phyloP scores from a whole-genome alignment of 2,329 filamentous ascomycete species.

The Fusarium odoratissimum region DNA sequence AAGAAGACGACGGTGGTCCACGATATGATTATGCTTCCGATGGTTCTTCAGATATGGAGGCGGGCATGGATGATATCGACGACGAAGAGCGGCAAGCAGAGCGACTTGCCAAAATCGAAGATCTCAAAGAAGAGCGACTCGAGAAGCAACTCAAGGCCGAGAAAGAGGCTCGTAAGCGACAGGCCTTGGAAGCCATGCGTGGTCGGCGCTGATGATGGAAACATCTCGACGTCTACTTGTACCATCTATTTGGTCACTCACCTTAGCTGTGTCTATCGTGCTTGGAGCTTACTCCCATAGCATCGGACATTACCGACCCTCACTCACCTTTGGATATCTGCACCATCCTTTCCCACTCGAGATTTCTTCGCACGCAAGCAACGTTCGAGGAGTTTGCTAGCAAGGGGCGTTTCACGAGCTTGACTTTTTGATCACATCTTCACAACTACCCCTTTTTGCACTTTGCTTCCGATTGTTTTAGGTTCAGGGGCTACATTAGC shows the following conservation, averaged over 20 bases:
- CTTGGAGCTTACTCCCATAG: not conserved
- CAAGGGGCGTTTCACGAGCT: constrained; percentile 33
- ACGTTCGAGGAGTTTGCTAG: constrained; percentile 36
- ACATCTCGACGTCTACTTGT: not conserved
- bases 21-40: constrained; percentile 71
- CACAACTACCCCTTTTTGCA: constrained; percentile 4
- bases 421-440: constrained; percentile 13
- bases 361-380: constrained; percentile 23
- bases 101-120: constrained; percentile 72
- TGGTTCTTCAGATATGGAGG: constrained; percentile 82
- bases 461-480: constrained; percentile 18
- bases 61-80: constrained; percentile 78
- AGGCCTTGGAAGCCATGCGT: constrained; percentile 53
- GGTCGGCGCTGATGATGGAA: constrained; percentile 45
- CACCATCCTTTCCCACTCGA: not conserved
- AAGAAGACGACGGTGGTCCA: constrained; percentile 58
- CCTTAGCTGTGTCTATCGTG: not conserved
- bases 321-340: not conserved
- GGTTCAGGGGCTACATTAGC: constrained; percentile 50
- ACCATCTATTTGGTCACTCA: not conserved
- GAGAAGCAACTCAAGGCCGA: constrained; percentile 71
- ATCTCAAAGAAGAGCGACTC: constrained; percentile 71
- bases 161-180: constrained; percentile 67
- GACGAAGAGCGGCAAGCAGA: constrained; percentile 75
- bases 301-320: not conserved